Percentiles rank a stretch among this genome's conserved stretches.
phyloP scores from a whole-genome alignment of 2,329 filamentous ascomycete species.

The Aspergillus transmontanensis region DNA sequence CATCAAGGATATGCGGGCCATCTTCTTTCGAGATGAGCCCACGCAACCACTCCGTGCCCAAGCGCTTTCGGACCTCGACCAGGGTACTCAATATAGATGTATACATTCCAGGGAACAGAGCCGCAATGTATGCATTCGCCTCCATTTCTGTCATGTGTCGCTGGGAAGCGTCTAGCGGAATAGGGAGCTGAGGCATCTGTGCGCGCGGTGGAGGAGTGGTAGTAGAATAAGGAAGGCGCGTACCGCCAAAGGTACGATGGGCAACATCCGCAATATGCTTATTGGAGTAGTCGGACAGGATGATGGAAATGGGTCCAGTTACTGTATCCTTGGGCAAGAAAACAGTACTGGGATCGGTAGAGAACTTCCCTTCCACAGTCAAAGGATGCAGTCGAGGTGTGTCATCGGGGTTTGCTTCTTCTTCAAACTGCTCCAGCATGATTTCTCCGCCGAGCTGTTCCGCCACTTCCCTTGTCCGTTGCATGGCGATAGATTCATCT shows the following conservation, averaged over 20 bases:
- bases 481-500: conserved; percentile 34
- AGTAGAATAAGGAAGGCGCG: conserved; percentile 73
- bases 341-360: conserved; percentile 72
- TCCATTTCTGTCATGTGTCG: conserved; percentile 63
- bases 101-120: conserved; percentile 64
- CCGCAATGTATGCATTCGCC: conserved; percentile 60
- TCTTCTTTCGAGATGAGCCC: conserved; percentile 57
- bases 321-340: conserved; percentile 72
- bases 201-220: conserved; percentile 62
- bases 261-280: conserved; percentile 76
- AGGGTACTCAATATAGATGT: conserved; percentile 59
- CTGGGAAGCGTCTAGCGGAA: conserved; percentile 59
- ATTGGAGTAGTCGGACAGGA: conserved; percentile 69
- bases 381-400: conserved; percentile 69
- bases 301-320: conserved; percentile 66
- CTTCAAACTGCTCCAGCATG: conserved; percentile 47
- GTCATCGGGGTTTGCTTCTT: conserved; percentile 42
- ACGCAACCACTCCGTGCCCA: conserved; percentile 63
- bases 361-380: conserved; percentile 73
- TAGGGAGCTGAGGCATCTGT: conserved; percentile 57
- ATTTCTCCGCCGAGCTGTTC: conserved; percentile 43
- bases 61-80: conserved; percentile 61
- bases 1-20: conserved; percentile 62
- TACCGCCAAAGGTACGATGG: conserved; percentile 74
- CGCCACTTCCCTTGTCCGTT: conserved; percentile 41